Percentiles rank a stretch among this genome's conserved stretches.
phyloP scores from a whole-genome alignment of 768 basidiomycete genomes.

The Auricularia sp. region DNA sequence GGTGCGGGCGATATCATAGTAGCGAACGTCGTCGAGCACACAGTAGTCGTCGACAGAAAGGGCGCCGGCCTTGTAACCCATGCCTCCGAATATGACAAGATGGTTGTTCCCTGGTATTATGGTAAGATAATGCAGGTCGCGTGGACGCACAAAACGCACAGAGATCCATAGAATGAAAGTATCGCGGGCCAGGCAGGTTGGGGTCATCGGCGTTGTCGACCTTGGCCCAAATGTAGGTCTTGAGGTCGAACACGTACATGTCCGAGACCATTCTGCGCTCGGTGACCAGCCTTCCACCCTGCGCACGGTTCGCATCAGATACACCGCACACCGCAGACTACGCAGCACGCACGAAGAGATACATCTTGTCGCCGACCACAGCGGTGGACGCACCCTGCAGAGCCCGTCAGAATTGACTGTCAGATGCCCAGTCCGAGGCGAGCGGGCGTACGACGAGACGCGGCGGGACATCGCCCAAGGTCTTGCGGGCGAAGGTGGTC shows the following conservation, averaged over 20 bases:
- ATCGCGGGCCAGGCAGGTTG: constrained; percentile 69
- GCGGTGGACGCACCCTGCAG: constrained; percentile 81
- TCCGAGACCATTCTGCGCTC: constrained; percentile 84
- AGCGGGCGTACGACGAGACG: constrained; percentile 65
- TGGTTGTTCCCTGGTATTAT: constrained; percentile 66
- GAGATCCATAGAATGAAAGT: constrained; percentile 88
- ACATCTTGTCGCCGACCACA: constrained; percentile 78
- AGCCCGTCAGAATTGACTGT: not conserved
- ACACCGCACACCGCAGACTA: not conserved
- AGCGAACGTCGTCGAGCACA: constrained; percentile 86
- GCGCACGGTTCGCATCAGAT: not conserved
- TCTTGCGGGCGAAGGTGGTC: constrained; percentile 75
- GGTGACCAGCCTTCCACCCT: constrained; percentile 83
- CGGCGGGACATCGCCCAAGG: constrained; percentile 77
- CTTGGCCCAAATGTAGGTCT: constrained; percentile 71
- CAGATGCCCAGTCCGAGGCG: not conserved
- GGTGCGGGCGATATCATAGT: constrained; percentile 65
- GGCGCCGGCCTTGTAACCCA: constrained; percentile 72
- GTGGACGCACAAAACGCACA: constrained; percentile 32
- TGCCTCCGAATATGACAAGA: constrained; percentile 89
- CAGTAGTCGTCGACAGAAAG: constrained; percentile 69
- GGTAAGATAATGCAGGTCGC: constrained; percentile 3
- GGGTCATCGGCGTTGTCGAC: constrained; percentile 51
- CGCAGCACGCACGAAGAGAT: constrained; percentile 61
- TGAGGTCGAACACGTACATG: constrained; percentile 82